These are phyloP conservation scores for Anthracocystis walkeri DNA, from an alignment of 1,284 basidiomycete species.

Conservation along the genomic window DNA sequence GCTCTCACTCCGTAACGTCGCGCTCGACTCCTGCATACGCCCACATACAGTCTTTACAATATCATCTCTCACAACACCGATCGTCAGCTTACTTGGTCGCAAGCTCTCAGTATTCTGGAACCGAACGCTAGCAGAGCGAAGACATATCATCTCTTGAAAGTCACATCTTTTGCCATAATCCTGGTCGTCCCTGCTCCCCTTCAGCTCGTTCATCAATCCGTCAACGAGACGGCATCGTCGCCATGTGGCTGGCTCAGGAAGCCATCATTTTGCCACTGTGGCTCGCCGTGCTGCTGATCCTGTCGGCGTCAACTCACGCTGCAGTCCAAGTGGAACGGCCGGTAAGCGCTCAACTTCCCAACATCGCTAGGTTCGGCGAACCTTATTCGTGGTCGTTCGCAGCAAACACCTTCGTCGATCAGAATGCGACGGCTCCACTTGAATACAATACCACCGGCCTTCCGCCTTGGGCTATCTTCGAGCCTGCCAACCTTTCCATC, in stretches of 20 bases:
- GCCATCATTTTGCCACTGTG: background rate
- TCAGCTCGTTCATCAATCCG: background rate
- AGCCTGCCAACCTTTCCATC: constrained; percentile 43
- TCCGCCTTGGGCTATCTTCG: constrained; percentile 62
- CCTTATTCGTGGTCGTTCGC: constrained; percentile 61
- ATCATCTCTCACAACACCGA: background rate
- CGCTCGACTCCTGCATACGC: background rate
- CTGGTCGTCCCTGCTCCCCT: background rate
- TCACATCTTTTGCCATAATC: background rate
- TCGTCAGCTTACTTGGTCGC: background rate
- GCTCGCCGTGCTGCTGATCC: constrained; percentile 14
- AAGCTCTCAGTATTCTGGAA: no score
- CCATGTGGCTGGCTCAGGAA: constrained; percentile 5
- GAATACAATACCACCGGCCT: constrained; percentile 44
- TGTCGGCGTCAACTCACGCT: constrained; percentile 7
- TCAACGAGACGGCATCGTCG: background rate
- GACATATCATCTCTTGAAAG: background rate
- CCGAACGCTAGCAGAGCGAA: no score
- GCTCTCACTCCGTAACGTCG: no score
- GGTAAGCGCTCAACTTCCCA: constrained; percentile 53
- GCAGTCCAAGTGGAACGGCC: constrained; percentile 45
- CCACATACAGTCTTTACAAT: constrained; percentile 7
- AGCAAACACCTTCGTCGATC: constrained; percentile 51
- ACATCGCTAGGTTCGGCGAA: constrained; percentile 55
- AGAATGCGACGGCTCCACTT: constrained; percentile 32